Percentiles rank a stretch among this genome's conserved stretches.
Conservation (phyloP, 2,329 filamentous ascomycete genomes). For the Cladosporium oxysporum region DNA sequence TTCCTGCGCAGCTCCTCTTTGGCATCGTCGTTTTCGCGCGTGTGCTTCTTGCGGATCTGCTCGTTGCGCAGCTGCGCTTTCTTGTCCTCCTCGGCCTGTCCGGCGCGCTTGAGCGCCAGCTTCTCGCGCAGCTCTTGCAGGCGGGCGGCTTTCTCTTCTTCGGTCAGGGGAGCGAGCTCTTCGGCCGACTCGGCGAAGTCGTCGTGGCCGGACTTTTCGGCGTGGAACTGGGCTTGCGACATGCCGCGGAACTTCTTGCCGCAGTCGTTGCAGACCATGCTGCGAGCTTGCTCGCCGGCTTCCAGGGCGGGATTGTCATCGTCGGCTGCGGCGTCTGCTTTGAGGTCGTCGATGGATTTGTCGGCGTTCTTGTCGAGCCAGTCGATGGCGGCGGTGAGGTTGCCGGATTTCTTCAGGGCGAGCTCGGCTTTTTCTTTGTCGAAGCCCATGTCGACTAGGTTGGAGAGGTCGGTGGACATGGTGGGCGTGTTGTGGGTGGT, state of each 20-base stretch:
- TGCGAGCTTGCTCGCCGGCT: conserved; percentile 71
- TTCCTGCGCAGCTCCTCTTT: conserved; percentile 88
- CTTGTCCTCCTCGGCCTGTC: conserved; percentile 71
- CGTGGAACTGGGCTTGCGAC: conserved; percentile 85
- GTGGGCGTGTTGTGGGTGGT: neutral
- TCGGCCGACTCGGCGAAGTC: conserved; percentile 94
- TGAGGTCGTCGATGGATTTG: conserved; percentile 79
- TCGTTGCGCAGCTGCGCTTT: conserved; percentile 84
- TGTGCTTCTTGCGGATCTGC: conserved; percentile 80
- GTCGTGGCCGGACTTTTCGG: conserved; percentile 82
- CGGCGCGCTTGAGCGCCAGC: conserved; percentile 70
- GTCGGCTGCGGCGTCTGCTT: conserved; percentile 44
- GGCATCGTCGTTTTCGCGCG: conserved; percentile 81
- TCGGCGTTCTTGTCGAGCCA: conserved; percentile 92
- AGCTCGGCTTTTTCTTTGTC: conserved; percentile 78
- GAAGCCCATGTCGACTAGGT: conserved; percentile 72
- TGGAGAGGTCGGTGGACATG: conserved; percentile 58
- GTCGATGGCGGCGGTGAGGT: conserved; percentile 79
- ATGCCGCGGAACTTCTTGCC: conserved; percentile 85
- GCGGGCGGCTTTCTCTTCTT: conserved; percentile 83
- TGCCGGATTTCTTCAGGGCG: conserved; percentile 80
- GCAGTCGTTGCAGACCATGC: conserved; percentile 91
- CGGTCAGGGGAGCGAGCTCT: conserved; percentile 84
- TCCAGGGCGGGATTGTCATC: conserved; percentile 63
- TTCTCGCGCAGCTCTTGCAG: conserved; percentile 73